These are phyloP conservation scores for Cynara cardunculus DNA, from an alignment of 129 eudicot species.

Conservation along the genomic window DNA sequence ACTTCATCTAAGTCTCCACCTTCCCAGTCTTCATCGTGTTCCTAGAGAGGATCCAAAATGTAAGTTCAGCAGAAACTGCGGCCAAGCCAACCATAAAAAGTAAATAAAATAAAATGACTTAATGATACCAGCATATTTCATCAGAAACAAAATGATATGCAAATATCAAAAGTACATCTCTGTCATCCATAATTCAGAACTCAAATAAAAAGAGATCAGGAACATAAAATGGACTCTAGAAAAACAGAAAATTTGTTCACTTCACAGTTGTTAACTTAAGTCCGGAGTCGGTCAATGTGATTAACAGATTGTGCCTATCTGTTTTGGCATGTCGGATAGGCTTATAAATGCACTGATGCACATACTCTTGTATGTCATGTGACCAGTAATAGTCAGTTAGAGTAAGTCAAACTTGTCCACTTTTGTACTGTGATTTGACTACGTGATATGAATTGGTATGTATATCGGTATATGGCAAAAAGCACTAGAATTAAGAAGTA, in stretches of 20 bases:
- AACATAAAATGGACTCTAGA: not conserved
- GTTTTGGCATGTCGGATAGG: not conserved
- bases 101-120: not conserved
- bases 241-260: not conserved
- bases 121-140: not conserved
- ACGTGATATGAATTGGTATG: no score
- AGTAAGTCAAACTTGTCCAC: not conserved
- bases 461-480: not conserved
- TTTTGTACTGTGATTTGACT: not conserved
- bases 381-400: not conserved
- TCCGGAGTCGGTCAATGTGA: not conserved
- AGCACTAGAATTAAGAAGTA: not conserved
- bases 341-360: not conserved
- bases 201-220: not conserved
- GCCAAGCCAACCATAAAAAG: not conserved
- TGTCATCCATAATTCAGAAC: not conserved
- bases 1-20: conserved; percentile 76
- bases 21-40: conserved; percentile 82
- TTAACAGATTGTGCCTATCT: not conserved
- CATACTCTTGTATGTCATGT: not conserved
- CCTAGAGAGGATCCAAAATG: conserved; percentile 25
- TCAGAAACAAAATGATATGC: not conserved
- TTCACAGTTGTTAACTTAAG: not conserved
- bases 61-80: not conserved
- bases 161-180: not conserved